Evolutionary conservation across 2,329 filamentous ascomycete genomes (phyloP).

Genomic region (Helminthosporium solani): DNA sequence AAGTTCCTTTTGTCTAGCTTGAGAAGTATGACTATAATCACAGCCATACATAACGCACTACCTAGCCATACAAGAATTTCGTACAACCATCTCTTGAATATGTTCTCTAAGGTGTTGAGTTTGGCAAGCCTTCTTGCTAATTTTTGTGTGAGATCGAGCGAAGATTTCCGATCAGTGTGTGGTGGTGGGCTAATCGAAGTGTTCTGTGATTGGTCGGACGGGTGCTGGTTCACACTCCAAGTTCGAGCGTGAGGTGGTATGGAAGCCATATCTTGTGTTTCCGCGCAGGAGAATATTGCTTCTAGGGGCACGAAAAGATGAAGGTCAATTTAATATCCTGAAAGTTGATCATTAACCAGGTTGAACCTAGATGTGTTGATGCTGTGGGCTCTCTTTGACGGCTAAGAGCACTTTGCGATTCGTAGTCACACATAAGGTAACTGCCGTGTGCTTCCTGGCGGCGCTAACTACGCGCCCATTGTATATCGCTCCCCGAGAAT

Average conservation of each 20-base stretch:
- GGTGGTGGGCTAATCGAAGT: background rate
- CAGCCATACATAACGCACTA: constrained; percentile 36
- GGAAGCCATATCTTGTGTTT: background rate
- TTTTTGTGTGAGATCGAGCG: constrained; percentile 3
- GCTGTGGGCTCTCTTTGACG: no score
- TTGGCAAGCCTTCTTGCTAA: constrained; percentile 2
- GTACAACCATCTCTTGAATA: constrained; percentile 28
- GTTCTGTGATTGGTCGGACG: no score
- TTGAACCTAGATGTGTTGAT: no score
- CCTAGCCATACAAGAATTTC: constrained; percentile 29
- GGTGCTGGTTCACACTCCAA: background rate
- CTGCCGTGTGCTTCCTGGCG: no score
- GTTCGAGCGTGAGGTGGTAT: background rate
- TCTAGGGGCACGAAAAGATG: no score
- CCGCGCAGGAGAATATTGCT: background rate
- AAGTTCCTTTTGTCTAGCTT: constrained; percentile 36
- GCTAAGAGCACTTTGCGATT: no score
- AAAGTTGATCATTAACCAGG: no score
- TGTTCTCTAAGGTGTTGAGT: constrained; percentile 1
- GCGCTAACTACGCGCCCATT: no score
- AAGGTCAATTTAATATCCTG: no score
- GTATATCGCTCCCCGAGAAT: no score
- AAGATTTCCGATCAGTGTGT: background rate
- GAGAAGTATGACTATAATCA: constrained; percentile 37
- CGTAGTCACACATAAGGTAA: no score